Percentiles rank a stretch among this genome's conserved stretches.
Evolutionary conservation across 2,329 filamentous ascomycete species (phyloP).

Genomic region (Aspergillus sojae): DNA sequence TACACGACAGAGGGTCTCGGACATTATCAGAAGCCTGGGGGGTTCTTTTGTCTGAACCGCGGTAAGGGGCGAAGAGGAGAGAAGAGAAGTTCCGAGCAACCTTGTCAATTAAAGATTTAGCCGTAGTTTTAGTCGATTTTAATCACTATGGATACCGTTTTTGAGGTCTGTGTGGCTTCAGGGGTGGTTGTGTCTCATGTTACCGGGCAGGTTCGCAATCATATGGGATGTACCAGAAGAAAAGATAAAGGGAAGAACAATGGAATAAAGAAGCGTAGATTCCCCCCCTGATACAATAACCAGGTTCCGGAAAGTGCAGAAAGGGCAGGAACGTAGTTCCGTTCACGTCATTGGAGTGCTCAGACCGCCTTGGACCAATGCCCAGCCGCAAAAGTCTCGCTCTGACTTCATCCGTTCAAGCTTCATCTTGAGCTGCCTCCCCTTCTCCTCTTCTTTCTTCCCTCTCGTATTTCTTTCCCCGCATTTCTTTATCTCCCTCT

Average conservation of each 20-base stretch:
- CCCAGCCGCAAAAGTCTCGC: conserved; percentile 2
- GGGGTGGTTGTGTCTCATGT: neutral
- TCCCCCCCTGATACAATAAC: neutral
- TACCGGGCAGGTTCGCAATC: neutral
- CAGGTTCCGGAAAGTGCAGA: too few species aligned
- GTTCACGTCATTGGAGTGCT: conserved; percentile 3
- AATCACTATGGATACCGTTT: conserved; percentile 2
- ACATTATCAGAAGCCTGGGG: conserved; percentile 8
- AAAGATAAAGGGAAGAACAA: neutral
- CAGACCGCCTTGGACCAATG: conserved; percentile 5
- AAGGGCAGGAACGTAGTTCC: neutral
- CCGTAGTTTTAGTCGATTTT: neutral
- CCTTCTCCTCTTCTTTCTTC: conserved; percentile 3
- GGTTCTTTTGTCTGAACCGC: conserved; percentile 11
- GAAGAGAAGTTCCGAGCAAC: neutral
- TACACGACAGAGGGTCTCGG: neutral
- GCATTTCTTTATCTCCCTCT: conserved; percentile 4
- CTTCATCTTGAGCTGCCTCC: conserved; percentile 12
- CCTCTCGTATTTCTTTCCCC: neutral
- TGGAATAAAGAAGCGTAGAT: neutral
- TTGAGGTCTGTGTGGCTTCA: neutral
- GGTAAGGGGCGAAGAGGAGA: conserved; percentile 1
- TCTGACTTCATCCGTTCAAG: conserved; percentile 9
- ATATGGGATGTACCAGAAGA: neutral
- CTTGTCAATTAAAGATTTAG: neutral